Percentiles rank a stretch among this genome's conserved stretches.
Evolutionary conservation across 2,329 filamentous ascomycete genomes (phyloP).

Genomic region (Trichophaea hybrida): DNA sequence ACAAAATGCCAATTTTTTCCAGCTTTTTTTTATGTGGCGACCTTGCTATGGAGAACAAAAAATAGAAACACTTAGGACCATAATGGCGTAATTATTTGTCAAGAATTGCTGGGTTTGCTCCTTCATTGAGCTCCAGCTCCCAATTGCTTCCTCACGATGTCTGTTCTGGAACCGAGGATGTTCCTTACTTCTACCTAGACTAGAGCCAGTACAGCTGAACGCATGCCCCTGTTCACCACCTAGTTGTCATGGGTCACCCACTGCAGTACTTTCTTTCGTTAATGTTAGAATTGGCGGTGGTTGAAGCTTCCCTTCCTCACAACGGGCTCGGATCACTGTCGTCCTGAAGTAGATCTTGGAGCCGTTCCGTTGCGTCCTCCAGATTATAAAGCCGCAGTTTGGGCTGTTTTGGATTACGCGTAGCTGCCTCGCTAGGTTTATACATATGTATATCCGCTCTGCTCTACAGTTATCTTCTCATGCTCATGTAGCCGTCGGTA

Average conservation of each 20-base stretch:
- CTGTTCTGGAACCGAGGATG: too few relatives aligned
- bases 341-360: neutral
- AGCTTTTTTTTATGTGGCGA: neutral
- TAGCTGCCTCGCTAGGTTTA: neutral
- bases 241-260: neutral
- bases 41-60: neutral
- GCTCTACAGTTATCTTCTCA: too few relatives aligned
- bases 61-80: neutral
- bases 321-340: neutral
- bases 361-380: neutral
- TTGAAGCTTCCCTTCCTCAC: neutral
- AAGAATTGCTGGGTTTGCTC: neutral
- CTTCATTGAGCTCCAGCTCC: neutral
- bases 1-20: neutral
- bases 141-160: too few relatives aligned
- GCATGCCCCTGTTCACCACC: neutral
- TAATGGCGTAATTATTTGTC: constrained; percentile 1
- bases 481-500: too few relatives aligned
- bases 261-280: neutral
- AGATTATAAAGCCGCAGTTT: neutral
- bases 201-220: neutral
- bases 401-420: neutral
- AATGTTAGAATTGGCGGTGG: neutral
- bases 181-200: neutral
- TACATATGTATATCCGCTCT: too few relatives aligned